A percentile compares a stretch with the other conserved stretches of the same genome.
These are phyloP conservation scores for Cenchrus purpureus DNA, from an alignment of 176 grass and related monocot species.

Conservation along the genomic window DNA sequence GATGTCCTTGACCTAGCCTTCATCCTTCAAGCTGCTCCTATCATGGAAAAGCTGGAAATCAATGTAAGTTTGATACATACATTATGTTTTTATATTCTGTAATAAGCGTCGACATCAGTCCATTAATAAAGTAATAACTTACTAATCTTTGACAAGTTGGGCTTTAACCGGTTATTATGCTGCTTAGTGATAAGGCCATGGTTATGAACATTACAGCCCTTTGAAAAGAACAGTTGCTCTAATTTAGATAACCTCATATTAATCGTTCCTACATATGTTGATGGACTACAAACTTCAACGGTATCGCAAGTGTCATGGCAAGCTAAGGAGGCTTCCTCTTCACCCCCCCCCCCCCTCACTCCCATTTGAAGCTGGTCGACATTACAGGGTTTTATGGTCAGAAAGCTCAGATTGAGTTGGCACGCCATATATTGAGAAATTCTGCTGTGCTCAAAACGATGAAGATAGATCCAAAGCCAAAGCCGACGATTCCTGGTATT, in stretches of 20 bases:
- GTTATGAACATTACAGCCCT: too few relatives aligned
- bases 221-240: neutral
- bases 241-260: neutral
- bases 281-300: neutral
- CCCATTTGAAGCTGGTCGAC: neutral
- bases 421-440: neutral
- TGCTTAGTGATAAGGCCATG: too few relatives aligned
- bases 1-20: conserved; percentile 21
- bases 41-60: conserved; percentile 15
- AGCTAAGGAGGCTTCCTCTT: neutral
- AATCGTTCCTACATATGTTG: neutral
- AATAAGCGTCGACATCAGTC: too few relatives aligned
- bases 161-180: too few relatives aligned
- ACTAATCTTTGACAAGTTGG: too few relatives aligned
- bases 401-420: conserved; percentile 1
- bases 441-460: neutral
- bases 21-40: neutral
- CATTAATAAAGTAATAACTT: too few relatives aligned
- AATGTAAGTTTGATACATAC: conserved; percentile 7
- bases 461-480: conserved; percentile 14
- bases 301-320: neutral
- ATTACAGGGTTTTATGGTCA: neutral
- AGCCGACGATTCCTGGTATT: neutral
- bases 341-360: neutral
- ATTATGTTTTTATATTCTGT: neutral